Base-by-base conservation (phyloP, 1,284 basidiomycete genomes). In the Wallemia mellicola region DNA sequence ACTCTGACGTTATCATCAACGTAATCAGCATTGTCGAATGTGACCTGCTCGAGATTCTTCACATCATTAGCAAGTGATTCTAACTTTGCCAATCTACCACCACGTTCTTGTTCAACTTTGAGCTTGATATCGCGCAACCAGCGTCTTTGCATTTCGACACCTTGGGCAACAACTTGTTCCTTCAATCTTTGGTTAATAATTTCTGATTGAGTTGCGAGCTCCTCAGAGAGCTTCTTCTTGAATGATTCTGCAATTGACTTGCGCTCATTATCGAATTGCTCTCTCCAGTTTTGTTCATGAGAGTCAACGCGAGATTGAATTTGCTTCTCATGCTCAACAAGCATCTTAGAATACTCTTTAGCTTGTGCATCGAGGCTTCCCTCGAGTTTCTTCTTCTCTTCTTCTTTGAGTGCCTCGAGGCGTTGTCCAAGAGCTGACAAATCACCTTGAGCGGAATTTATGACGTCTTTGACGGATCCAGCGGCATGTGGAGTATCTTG, bases 81-180 rank as follows among this genome's bases (percentile, higher is more conserved):
- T 48, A 99, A 80, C 72, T 89, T 94, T 62, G 88, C 85, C 11
- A 98, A 77, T 62, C 92, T 83, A 22, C 91, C 91, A 25, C 88
- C 89, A 57, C 94, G 86, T 72, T 98, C 94, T 67, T 88, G 79
- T 72, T 99, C 92, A 61, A 98, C 92, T 65, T 82, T 83, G 63
- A 87, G 77, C 73, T 95, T 94, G 76, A 98, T 83, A 60, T 95
- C 88, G 56, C 86, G 80, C 61, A 96, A 85, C 91, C 92, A 98
- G 63, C 86, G 78, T 59, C 89, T 80, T 70, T 98, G 92, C 56
- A 96, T 79, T 73, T 96, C 92, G 65, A 99, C 88, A 24, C 91
- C 92, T 69, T 96, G 91, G 2, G 88, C 83, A 57, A 96, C 78
- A 61, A 98, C 88, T 69, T 94, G 91, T 68, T 94, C 86, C 68